Evolutionary conservation across 257 asterid genomes (phyloP).

Genomic region (Forsythia suspensa): DNA sequence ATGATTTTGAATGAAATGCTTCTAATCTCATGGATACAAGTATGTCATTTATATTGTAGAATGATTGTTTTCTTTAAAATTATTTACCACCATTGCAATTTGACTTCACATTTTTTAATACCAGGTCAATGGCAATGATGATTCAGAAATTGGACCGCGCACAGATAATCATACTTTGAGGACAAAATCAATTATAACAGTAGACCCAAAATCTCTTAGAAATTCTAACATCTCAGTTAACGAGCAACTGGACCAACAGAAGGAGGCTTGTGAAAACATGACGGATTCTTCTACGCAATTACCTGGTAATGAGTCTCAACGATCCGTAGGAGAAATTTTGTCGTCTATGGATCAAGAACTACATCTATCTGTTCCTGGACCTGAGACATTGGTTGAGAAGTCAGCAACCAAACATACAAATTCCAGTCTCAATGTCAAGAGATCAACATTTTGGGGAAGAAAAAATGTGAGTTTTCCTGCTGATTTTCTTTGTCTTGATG

Average conservation of each 20-base stretch:
- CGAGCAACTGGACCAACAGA: constrained; percentile 58
- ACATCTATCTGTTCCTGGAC: constrained; percentile 53
- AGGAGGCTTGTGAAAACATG: constrained; percentile 42
- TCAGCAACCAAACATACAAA: constrained; percentile 42
- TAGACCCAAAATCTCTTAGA: constrained; percentile 39
- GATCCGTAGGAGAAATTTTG: constrained; percentile 71
- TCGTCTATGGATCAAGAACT: constrained; percentile 76
- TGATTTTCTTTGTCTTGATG: neutral
- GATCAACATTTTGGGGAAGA: constrained; percentile 82
- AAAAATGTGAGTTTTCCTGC: constrained; percentile 62
- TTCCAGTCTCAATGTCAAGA: constrained; percentile 57
- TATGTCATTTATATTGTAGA: constrained; percentile 9
- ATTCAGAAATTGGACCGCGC: constrained; percentile 65
- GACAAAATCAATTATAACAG: constrained; percentile 38
- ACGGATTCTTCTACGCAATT: constrained; percentile 44
- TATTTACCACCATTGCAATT: constrained; percentile 15
- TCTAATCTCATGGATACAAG: neutral
- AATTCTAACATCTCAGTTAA: constrained; percentile 47
- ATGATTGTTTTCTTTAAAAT: constrained; percentile 4
- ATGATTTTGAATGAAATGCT: neutral
- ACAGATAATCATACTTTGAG: constrained; percentile 35
- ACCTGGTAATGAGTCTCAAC: constrained; percentile 60
- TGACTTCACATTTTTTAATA: constrained; percentile 24
- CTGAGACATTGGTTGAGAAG: constrained; percentile 57
- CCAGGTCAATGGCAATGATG: constrained; percentile 73